Evolutionary conservation across 1,284 basidiomycete species (phyloP).

Genomic region (Trametes versicolor): DNA sequence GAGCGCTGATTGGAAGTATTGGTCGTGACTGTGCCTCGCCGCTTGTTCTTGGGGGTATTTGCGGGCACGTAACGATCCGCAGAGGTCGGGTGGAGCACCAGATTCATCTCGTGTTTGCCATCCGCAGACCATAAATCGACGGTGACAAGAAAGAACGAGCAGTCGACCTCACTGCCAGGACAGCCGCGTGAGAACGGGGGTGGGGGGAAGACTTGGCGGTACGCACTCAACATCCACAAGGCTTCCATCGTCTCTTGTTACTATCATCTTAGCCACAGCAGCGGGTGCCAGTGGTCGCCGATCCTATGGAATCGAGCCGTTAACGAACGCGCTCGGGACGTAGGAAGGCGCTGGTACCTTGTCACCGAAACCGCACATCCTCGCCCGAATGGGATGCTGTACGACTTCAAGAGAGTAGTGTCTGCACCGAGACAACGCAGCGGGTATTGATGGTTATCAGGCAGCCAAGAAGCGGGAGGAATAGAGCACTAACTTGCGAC

Average conservation of each 20-base stretch:
- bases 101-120: slow-evolving; percentile 82
- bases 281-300: slow-evolving; percentile 90
- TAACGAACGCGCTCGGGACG: slow-evolving; percentile 13
- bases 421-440: slow-evolving; percentile 50
- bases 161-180: slow-evolving; percentile 77
- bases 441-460: slow-evolving; percentile 26
- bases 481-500: slow-evolving; percentile 58
- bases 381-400: slow-evolving; percentile 87
- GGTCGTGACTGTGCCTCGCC: slow-evolving; percentile 48
- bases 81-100: slow-evolving; percentile 86
- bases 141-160: slow-evolving; percentile 87
- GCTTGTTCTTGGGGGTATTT: slow-evolving; percentile 59
- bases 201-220: slow-evolving; percentile 21
- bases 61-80: slow-evolving; percentile 74
- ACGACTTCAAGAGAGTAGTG: slow-evolving; percentile 85
- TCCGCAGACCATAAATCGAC: slow-evolving; percentile 91
- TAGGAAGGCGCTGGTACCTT: slow-evolving; percentile 64
- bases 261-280: slow-evolving; percentile 85
- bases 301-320: slow-evolving; percentile 63
- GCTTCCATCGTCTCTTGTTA: slow-evolving; percentile 71
- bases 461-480: slow-evolving; percentile 22
- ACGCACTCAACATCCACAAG: slow-evolving; percentile 82
- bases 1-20: slow-evolving; percentile 37
- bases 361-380: slow-evolving; percentile 96
- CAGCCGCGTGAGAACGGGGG: slow-evolving; percentile 28